These are phyloP conservation scores for Auriculariales sp. DNA, from an alignment of 768 basidiomycete species.

Conservation along the genomic window DNA sequence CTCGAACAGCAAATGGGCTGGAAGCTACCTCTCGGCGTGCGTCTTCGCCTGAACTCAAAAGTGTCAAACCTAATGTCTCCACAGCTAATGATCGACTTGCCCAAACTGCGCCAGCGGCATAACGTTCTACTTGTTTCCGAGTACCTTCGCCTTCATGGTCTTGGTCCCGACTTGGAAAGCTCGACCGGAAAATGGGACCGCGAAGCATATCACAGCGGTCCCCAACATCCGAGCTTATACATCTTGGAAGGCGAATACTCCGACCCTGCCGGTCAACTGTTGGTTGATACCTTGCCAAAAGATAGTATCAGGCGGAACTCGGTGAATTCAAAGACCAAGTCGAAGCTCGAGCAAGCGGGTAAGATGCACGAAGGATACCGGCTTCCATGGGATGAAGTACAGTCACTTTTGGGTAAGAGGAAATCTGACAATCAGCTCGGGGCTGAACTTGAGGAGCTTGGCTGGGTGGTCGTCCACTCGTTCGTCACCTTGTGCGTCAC, in stretches of 20 bases:
- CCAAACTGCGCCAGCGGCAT: conserved; percentile 3
- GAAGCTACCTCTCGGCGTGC: conserved; percentile 4
- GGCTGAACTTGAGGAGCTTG: neutral
- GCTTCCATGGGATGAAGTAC: too few species aligned
- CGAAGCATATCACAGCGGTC: neutral
- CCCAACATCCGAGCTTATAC: neutral
- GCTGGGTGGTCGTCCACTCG: conserved; percentile 1
- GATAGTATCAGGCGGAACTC: too few species aligned
- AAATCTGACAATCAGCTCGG: neutral
- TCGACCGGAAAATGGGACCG: conserved; percentile 4
- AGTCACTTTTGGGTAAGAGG: neutral
- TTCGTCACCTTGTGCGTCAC: neutral
- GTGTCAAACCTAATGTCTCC: neutral
- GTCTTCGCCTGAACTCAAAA: too few species aligned
- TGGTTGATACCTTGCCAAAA: conserved; percentile 1
- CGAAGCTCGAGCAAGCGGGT: too few species aligned
- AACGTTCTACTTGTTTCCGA: conserved; percentile 6
- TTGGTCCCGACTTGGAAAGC: conserved; percentile 1
- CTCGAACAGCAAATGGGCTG: conserved; percentile 6
- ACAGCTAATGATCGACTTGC: conserved; percentile 8
- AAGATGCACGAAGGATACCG: too few species aligned
- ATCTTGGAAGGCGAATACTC: neutral
- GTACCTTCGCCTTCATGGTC: conserved; percentile 7
- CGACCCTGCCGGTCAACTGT: neutral
- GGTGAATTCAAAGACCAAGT: too few species aligned